Percentiles rank a stretch among this genome's conserved stretches.
phyloP scores from a whole-genome alignment of 2,329 filamentous ascomycete genomes.

The Gaeumannomyces sp. region DNA sequence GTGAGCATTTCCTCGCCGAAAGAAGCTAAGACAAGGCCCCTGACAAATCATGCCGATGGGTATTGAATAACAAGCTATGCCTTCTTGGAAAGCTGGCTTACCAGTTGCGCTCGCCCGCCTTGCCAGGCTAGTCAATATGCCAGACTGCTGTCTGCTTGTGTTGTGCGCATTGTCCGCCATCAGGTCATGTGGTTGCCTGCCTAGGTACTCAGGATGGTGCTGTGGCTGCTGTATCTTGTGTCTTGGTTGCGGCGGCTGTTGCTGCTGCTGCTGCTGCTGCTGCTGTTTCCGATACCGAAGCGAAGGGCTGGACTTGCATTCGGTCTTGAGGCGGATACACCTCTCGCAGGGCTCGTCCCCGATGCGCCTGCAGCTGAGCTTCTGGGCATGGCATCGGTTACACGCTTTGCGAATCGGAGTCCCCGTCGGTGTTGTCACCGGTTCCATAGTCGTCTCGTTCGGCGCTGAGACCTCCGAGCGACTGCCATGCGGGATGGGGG shows the following conservation, averaged over 20 bases:
- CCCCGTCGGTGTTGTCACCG: constrained; percentile 1
- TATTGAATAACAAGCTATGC: background rate
- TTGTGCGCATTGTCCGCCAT: background rate
- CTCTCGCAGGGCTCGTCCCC: constrained; percentile 35
- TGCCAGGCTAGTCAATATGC: background rate
- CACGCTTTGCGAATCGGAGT: constrained; percentile 33
- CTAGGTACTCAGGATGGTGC: background rate
- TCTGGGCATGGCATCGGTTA: constrained; percentile 40
- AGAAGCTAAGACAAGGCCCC: background rate
- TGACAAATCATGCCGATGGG: background rate
- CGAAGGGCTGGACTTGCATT: constrained; percentile 39
- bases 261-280: constrained; percentile 15
- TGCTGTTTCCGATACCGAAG: constrained; percentile 18
- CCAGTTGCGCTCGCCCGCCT: background rate
- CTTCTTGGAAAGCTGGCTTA: background rate
- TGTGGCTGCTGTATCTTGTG: constrained; percentile 14
- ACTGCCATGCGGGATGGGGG: constrained; percentile 11
- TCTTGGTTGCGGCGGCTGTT: constrained; percentile 9
- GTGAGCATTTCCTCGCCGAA: background rate
- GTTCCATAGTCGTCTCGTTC: constrained; percentile 1
- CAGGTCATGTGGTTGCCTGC: background rate
- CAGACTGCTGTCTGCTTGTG: background rate
- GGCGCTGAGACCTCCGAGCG: background rate
- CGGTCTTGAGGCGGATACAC: constrained; percentile 33
- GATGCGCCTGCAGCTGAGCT: constrained; percentile 38